A percentile compares a stretch with the other conserved stretches of the same genome.
phyloP scores from a whole-genome alignment of 2,329 filamentous ascomycete genomes.

The Cladosporium sp. region DNA sequence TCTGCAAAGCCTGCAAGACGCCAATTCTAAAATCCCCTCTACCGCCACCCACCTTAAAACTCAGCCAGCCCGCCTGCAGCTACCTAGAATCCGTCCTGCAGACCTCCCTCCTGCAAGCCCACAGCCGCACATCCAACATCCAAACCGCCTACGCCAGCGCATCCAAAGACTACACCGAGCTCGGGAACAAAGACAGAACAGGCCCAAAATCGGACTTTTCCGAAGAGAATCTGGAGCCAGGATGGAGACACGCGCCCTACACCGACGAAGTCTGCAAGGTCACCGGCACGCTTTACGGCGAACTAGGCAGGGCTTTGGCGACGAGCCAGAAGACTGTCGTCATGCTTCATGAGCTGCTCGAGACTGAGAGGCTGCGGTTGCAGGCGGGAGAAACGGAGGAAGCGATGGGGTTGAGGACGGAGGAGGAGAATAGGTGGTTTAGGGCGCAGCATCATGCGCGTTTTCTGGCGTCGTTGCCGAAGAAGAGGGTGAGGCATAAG shows the following conservation, averaged over 20 bases:
- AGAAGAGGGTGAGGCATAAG: not conserved
- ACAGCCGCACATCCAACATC: not conserved
- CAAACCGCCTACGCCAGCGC: not conserved
- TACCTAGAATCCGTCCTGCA: not conserved
- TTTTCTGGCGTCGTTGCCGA: not conserved
- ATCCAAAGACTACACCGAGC: not conserved
- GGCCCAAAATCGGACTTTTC: not conserved
- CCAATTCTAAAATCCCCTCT: not conserved
- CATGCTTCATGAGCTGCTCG: not conserved
- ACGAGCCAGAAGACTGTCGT: not conserved
- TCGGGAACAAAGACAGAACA: not conserved
- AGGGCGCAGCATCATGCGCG: not conserved
- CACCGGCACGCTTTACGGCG: not conserved
- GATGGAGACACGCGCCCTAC: conserved; percentile 2
- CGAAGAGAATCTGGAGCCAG: not conserved
- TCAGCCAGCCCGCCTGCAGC: not conserved
- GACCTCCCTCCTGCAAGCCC: not conserved
- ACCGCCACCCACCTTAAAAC: not conserved
- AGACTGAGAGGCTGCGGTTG: not conserved
- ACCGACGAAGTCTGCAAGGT: not conserved
- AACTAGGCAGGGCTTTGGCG: conserved; percentile 3
- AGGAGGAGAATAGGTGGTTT: not conserved
- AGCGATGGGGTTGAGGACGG: not conserved
- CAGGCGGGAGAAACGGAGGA: not conserved
- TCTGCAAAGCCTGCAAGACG: conserved; percentile 9